Conservation (phyloP, 192 early-diverging fungal species). For the Backusella luteola region DNA sequence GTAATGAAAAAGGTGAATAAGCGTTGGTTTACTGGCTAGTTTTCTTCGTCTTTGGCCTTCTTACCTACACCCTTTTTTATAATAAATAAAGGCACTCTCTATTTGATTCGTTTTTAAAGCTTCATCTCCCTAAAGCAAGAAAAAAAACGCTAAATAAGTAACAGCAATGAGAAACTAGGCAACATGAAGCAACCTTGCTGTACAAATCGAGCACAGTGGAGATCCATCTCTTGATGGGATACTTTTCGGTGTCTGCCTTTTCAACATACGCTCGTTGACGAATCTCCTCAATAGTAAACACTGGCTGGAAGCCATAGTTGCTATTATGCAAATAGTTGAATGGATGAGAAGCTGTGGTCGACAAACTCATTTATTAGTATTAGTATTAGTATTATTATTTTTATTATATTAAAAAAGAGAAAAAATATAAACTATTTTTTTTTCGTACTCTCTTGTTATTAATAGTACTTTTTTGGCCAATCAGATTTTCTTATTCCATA, state of each 20-base stretch:
- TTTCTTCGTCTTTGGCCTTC: not conserved
- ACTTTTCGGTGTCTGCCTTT: conserved; percentile 7
- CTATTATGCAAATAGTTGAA: not conserved
- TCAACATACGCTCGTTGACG: conserved; percentile 13
- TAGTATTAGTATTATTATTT: not conserved
- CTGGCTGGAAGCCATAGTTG: not conserved
- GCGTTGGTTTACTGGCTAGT: not conserved
- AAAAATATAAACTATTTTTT: not conserved
- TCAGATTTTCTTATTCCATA: not conserved
- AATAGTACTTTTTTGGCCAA: not conserved
- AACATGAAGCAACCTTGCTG: not conserved
- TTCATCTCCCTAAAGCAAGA: conserved; percentile 24
- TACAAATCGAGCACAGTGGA: conserved; percentile 14
- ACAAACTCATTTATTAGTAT: not conserved
- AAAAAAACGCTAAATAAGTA: not conserved
- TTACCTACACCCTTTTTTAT: conserved; percentile 35
- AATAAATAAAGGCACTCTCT: conserved; percentile 37
- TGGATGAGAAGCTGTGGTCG: not conserved
- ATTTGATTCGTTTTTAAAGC: conserved; percentile 17
- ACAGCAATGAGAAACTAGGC: not conserved
- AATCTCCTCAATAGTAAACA: conserved; percentile 1
- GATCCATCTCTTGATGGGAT: conserved; percentile 20
- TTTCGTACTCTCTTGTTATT: not conserved
- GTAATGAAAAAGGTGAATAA: not conserved
- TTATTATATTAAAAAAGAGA: not conserved